A percentile compares a stretch with the other conserved stretches of the same genome.
These are phyloP conservation scores for Hemileccinum rubropunctum DNA, from an alignment of 768 basidiomycete species.

Conservation along the genomic window DNA sequence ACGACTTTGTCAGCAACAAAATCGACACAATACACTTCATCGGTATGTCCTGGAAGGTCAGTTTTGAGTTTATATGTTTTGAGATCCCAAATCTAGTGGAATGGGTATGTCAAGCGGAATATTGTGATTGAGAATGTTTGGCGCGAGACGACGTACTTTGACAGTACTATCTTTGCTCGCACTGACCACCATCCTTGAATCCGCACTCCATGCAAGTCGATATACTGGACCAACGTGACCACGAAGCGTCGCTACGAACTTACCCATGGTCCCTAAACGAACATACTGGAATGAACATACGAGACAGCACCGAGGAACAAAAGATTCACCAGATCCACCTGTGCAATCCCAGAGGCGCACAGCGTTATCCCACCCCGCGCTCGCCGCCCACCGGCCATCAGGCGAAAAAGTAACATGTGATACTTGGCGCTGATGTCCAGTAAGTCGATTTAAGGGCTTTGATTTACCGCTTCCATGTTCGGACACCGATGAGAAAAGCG, in stretches of 20 bases:
- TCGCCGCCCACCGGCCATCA: slow-evolving; percentile 89
- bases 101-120: not conserved
- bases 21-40: slow-evolving; percentile 98
- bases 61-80: slow-evolving; percentile 94
- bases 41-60: slow-evolving; percentile 93
- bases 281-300: not conserved
- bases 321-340: slow-evolving; percentile 43
- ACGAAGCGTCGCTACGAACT: slow-evolving; percentile 86
- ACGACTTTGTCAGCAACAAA: slow-evolving; percentile 99
- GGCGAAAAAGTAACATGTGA: slow-evolving; percentile 94
- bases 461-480: slow-evolving; percentile 42
- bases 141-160: slow-evolving; percentile 57
- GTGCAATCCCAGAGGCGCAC: slow-evolving; percentile 88
- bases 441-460: slow-evolving; percentile 75
- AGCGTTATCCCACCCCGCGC: slow-evolving; percentile 86
- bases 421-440: slow-evolving; percentile 94
- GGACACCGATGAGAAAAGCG: slow-evolving; percentile 56
- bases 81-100: slow-evolving; percentile 83
- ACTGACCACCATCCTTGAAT: slow-evolving; percentile 87
- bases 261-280: slow-evolving; percentile 56
- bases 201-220: slow-evolving; percentile 91
- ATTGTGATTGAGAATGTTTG: not conserved
- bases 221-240: slow-evolving; percentile 96
- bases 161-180: slow-evolving; percentile 96
- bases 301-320: not conserved